A percentile compares a stretch with the other conserved stretches of the same genome.
Evolutionary conservation across 2,329 filamentous ascomycete genomes (phyloP).

Genomic region (Aspergillus tamarii): DNA sequence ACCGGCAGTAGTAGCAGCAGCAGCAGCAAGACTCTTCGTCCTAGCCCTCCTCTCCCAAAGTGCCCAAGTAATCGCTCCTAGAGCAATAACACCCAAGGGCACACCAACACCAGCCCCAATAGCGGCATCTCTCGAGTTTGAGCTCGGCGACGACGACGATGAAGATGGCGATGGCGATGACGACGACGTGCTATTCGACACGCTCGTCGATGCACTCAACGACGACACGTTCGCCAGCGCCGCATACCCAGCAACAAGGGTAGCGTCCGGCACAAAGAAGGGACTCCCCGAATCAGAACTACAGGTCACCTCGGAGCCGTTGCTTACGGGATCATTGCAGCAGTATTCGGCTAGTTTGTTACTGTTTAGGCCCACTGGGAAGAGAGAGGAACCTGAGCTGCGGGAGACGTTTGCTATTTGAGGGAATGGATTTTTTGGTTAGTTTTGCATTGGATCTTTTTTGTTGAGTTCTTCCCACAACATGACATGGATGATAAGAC

Average conservation of each 20-base stretch:
- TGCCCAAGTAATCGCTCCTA: not conserved
- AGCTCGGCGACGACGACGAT: not conserved
- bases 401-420: not conserved
- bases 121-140: not conserved
- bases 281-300: not conserved
- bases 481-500: not conserved
- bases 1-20: not conserved
- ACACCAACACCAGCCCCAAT: not conserved
- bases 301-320: not conserved
- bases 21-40: not conserved
- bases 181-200: not conserved
- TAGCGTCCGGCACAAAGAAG: not conserved
- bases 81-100: not conserved
- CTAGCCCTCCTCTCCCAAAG: not conserved
- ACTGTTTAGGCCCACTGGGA: not conserved
- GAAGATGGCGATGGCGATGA: not conserved
- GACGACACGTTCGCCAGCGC: not conserved
- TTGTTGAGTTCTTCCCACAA: too few species aligned
- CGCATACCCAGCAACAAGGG: constrained; percentile 1
- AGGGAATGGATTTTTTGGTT: not conserved
- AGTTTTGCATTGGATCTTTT: too few species aligned
- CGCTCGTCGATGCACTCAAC: not conserved
- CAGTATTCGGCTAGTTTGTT: constrained; percentile 1
- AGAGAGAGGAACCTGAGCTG: not conserved
- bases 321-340: not conserved